A percentile compares a stretch with the other conserved stretches of the same genome.
Evolutionary conservation across 176 grass and related monocot genomes (phyloP).

Genomic region (Raddia guianensis): DNA sequence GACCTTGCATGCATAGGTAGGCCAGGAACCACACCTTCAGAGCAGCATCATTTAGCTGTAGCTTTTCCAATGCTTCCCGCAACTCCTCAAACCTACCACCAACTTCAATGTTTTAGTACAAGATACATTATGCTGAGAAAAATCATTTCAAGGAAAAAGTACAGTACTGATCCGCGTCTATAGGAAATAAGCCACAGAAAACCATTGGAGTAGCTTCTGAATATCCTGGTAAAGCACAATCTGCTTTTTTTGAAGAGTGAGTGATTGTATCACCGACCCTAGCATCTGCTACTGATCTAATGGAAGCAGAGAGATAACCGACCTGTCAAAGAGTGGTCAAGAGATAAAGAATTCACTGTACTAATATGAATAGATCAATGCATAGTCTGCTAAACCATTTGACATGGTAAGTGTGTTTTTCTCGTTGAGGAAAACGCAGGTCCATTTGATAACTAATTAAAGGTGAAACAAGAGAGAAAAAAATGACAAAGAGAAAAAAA

Average conservation of each 20-base stretch:
- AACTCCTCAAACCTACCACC: constrained; percentile 82
- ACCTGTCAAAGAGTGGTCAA: constrained; percentile 54
- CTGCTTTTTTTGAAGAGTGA: constrained; percentile 71
- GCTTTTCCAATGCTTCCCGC: constrained; percentile 85
- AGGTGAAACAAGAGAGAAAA: background rate
- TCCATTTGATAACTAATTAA: constrained; percentile 23
- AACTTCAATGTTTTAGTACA: constrained; percentile 29
- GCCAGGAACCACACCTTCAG: constrained; percentile 62
- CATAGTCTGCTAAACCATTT: background rate
- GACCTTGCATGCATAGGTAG: constrained; percentile 29
- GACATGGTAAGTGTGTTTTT: background rate
- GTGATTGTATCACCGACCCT: constrained; percentile 96
- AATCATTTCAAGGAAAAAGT: constrained; percentile 39
- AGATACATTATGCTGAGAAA: constrained; percentile 17
- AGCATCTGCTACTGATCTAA: constrained; percentile 97
- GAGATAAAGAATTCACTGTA: constrained; percentile 14
- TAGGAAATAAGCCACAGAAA: constrained; percentile 93
- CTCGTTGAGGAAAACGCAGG: background rate
- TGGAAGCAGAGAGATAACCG: constrained; percentile 95
- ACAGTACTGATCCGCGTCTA: constrained; percentile 91
- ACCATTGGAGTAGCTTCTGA: constrained; percentile 93
- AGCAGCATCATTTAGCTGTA: constrained; percentile 96
- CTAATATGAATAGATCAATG: constrained; percentile 1
- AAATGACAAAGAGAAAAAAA: background rate
- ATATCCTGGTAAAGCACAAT: constrained; percentile 82